These are phyloP conservation scores for Mucor ambiguus DNA, from an alignment of 371 early-diverging fungal genomes.

Conservation along the genomic window DNA sequence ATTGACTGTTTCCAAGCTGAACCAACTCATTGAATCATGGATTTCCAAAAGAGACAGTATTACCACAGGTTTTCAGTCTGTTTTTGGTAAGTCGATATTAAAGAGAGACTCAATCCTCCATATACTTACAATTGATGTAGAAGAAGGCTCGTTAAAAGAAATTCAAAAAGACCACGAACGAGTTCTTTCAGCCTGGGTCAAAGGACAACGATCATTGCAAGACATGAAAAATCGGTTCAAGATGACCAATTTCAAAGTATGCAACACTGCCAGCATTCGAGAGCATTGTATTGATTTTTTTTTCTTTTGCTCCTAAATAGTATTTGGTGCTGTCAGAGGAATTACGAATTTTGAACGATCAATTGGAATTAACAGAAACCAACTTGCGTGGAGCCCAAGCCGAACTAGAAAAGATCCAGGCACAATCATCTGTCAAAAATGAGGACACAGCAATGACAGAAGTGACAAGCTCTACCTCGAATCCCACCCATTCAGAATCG, in stretches of 20 bases:
- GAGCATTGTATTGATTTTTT: not conserved
- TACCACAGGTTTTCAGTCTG: slow-evolving; percentile 15
- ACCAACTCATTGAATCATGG: slow-evolving; percentile 24
- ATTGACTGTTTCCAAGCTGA: slow-evolving; percentile 20
- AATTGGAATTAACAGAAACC: slow-evolving; percentile 14
- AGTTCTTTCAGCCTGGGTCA: slow-evolving; percentile 12
- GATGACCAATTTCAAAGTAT: slow-evolving; percentile 23
- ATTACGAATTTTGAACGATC: slow-evolving; percentile 17
- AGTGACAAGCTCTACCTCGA: not conserved
- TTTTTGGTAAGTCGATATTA: slow-evolving; percentile 22
- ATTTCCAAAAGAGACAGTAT: slow-evolving; percentile 22
- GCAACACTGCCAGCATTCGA: not conserved
- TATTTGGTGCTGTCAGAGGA: slow-evolving; percentile 27
- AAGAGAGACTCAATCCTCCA: not conserved
- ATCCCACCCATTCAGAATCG: not conserved
- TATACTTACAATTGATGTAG: not conserved
- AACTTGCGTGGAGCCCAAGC: slow-evolving; percentile 14
- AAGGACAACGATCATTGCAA: slow-evolving; percentile 16
- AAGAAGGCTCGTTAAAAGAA: slow-evolving; percentile 19
- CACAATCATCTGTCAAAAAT: slow-evolving; percentile 1
- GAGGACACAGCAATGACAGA: slow-evolving; percentile 9
- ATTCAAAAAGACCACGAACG: slow-evolving; percentile 16
- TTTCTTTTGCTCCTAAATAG: not conserved
- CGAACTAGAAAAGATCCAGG: slow-evolving; percentile 15
- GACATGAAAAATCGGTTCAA: slow-evolving; percentile 17